These are phyloP conservation scores for Euptelea pleiosperma DNA, from an alignment of 164 flowering plant genomes.

Conservation along the genomic window DNA sequence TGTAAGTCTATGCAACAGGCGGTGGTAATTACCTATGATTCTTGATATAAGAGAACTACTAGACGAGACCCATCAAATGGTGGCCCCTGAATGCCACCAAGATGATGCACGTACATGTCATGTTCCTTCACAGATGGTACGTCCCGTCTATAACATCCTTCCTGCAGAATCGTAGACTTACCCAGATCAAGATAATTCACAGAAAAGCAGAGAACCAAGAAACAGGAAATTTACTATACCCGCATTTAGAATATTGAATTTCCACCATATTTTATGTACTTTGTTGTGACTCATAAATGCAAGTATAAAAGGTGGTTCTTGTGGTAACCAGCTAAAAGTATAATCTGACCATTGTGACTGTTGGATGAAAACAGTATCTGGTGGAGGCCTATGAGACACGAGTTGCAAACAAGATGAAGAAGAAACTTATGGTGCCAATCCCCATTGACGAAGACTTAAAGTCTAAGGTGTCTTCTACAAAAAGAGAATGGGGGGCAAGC, in stretches of 20 bases:
- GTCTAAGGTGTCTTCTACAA: constrained; percentile 41
- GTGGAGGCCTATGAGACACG: constrained; percentile 90
- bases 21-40: too few species aligned
- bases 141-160: too few species aligned
- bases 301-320: constrained; percentile 64
- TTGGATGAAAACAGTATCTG: constrained; percentile 56
- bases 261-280: too few species aligned
- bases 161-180: too few species aligned
- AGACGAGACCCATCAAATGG: too few species aligned
- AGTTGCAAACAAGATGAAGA: constrained; percentile 75
- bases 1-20: too few species aligned
- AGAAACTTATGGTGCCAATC: constrained; percentile 50
- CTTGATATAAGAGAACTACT: too few species aligned
- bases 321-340: too few species aligned
- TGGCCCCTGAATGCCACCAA: too few species aligned
- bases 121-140: too few species aligned
- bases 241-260: not conserved
- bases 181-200: too few species aligned
- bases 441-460: constrained; percentile 72
- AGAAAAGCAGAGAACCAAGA: not conserved
- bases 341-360: not conserved
- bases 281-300: constrained; percentile 18
- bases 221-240: not conserved
- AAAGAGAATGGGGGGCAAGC: constrained; percentile 90
- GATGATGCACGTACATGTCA: too few species aligned